These are phyloP conservation scores for Cladosporium austrohemisphaericum DNA, from an alignment of 2,329 filamentous ascomycete species.

Conservation along the genomic window DNA sequence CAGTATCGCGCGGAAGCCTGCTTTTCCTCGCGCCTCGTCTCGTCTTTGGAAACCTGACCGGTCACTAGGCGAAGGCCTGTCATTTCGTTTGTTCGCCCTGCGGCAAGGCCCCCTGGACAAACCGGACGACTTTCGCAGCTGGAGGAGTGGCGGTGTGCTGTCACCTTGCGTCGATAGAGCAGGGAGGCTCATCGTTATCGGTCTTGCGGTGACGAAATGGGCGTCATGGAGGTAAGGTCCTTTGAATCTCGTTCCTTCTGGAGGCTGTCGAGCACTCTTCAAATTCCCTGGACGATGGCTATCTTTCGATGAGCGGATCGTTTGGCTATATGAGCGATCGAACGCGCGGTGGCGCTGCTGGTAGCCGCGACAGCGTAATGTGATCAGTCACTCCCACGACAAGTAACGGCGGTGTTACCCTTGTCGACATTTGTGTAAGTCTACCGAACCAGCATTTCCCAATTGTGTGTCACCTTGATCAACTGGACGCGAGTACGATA, in stretches of 20 bases:
- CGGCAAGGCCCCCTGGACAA: slow-evolving; percentile 14
- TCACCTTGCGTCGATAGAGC: slow-evolving; percentile 13
- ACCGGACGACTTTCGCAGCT: slow-evolving; percentile 5
- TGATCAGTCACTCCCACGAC: slow-evolving; percentile 9
- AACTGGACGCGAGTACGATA: neutral
- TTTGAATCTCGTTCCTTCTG: slow-evolving; percentile 1
- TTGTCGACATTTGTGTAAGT: slow-evolving; percentile 17
- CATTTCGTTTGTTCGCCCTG: slow-evolving; percentile 12
- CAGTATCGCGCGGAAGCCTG: slow-evolving; percentile 10
- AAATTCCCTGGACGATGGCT: slow-evolving; percentile 3
- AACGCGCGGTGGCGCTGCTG: slow-evolving; percentile 13
- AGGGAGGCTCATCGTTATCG: slow-evolving; percentile 3
- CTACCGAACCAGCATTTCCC: slow-evolving; percentile 11
- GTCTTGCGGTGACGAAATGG: slow-evolving; percentile 13
- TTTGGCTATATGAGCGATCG: neutral
- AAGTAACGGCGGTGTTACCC: slow-evolving; percentile 11
- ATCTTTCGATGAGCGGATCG: too few species aligned
- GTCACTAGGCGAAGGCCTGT: slow-evolving; percentile 8
- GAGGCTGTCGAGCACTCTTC: neutral
- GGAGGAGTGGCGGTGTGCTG: slow-evolving; percentile 14
- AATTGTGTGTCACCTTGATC: neutral
- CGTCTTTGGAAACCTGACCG: slow-evolving; percentile 1
- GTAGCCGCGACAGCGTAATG: slow-evolving; percentile 12
- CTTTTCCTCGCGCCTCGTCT: slow-evolving; percentile 13
- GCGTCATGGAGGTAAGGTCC: slow-evolving; percentile 21